Evolutionary conservation across 2,329 filamentous ascomycete genomes (phyloP).

Genomic region (Stachybotrys elegans): DNA sequence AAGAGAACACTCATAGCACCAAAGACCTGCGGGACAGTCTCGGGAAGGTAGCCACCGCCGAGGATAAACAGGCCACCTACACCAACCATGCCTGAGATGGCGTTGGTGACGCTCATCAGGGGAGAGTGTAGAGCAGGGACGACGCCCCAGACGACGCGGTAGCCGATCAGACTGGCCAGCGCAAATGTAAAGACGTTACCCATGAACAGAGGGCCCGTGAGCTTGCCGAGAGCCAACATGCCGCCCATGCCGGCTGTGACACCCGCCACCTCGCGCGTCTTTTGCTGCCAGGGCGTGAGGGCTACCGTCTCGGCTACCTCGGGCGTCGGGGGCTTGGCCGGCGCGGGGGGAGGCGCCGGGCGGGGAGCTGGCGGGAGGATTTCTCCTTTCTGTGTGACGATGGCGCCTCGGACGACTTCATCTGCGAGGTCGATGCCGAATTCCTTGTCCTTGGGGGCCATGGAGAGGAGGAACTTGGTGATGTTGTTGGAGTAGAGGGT

Average conservation of each 20-base stretch:
- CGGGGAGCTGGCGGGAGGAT: constrained; percentile 72
- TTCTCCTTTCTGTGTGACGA: constrained; percentile 74
- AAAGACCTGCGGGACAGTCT: constrained; percentile 72
- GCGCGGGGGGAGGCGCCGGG: constrained; percentile 52
- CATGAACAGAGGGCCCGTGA: constrained; percentile 83
- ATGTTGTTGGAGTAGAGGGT: constrained; percentile 94
- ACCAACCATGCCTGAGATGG: constrained; percentile 88
- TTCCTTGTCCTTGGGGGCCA: constrained; percentile 69
- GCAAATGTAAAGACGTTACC: constrained; percentile 80
- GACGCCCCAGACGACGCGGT: constrained; percentile 85
- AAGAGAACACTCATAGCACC: constrained; percentile 77
- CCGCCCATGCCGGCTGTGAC: constrained; percentile 76
- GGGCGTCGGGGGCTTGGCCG: constrained; percentile 32
- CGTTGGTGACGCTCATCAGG: constrained; percentile 89
- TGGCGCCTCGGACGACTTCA: constrained; percentile 79
- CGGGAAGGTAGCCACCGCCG: constrained; percentile 72
- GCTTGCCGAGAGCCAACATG: constrained; percentile 70
- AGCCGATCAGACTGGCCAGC: constrained; percentile 79
- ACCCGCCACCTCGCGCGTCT: constrained; percentile 66
- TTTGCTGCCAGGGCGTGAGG: constrained; percentile 78
- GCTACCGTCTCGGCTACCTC: constrained; percentile 50
- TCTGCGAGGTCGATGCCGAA: constrained; percentile 78
- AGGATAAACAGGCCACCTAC: constrained; percentile 85
- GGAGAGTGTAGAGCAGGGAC: constrained; percentile 79
- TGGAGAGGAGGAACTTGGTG: constrained; percentile 79